Evolutionary conservation across 495 filamentous ascomycete species (phyloP).

Genomic region (Penicillium mononematosum): DNA sequence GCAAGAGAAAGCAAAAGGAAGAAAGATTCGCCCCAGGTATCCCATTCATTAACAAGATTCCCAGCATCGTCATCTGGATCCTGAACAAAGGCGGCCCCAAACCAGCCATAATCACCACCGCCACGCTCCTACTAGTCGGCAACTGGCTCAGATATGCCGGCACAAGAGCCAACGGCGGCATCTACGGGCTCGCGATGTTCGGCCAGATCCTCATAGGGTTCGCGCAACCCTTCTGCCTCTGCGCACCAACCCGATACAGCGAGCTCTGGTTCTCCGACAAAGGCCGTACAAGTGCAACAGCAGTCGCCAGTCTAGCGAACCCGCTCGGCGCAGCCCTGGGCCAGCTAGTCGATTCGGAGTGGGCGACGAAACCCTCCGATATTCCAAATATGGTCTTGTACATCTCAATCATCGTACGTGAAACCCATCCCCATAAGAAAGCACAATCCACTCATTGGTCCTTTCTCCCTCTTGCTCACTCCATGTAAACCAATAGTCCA

Average conservation of each 20-base stretch:
- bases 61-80: conserved; percentile 66
- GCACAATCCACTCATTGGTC: conserved; percentile 7
- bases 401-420: conserved; percentile 75
- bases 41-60: not conserved
- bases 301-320: conserved; percentile 79
- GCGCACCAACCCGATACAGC: conserved; percentile 85
- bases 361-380: conserved; percentile 59
- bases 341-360: conserved; percentile 78
- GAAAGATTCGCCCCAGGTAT: not conserved
- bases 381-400: conserved; percentile 83
- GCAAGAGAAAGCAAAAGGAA: not conserved
- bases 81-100: conserved; percentile 80
- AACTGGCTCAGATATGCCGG: conserved; percentile 95
- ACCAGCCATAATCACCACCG: conserved; percentile 69
- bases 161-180: conserved; percentile 56
- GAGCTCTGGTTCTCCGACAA: conserved; percentile 90
- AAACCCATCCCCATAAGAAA: not conserved
- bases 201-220: conserved; percentile 92
- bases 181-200: conserved; percentile 81
- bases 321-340: conserved; percentile 85
- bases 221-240: conserved; percentile 88
- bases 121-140: conserved; percentile 70
- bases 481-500: conserved; percentile 48
- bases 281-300: conserved; percentile 85
- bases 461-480: not conserved